A percentile compares a stretch with the other conserved stretches of the same genome.
These are phyloP conservation scores for Zopfochytrium polystomum DNA, from an alignment of 371 early-diverging fungal species.

Conservation along the genomic window DNA sequence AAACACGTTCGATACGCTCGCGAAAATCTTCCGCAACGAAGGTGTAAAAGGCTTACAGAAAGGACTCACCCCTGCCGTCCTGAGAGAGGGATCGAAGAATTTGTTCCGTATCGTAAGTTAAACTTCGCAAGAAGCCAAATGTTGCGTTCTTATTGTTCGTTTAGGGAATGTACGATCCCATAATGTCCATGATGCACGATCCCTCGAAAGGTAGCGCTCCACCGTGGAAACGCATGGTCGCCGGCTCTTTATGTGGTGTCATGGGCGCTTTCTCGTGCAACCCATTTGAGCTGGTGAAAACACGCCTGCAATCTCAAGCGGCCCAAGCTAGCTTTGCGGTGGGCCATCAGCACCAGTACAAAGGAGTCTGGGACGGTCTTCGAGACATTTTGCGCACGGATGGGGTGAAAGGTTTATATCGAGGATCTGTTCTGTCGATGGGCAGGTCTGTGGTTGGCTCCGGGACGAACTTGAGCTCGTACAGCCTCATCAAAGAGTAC, in stretches of 20 bases:
- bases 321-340: constrained; percentile 6
- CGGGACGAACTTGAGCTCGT: constrained; percentile 62
- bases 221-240: constrained; percentile 68
- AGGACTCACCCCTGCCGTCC: constrained; percentile 64
- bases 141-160: neutral
- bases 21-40: constrained; percentile 61
- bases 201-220: constrained; percentile 53
- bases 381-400: constrained; percentile 48
- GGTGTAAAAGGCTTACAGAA: constrained; percentile 66
- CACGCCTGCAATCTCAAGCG: constrained; percentile 57
- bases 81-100: constrained; percentile 65
- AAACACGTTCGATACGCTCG: constrained; percentile 59
- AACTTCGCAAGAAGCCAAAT: neutral
- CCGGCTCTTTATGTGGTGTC: constrained; percentile 65
- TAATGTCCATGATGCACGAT: constrained; percentile 58
- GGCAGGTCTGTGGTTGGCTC: constrained; percentile 60
- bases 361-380: constrained; percentile 55
- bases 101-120: constrained; percentile 59
- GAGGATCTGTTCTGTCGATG: constrained; percentile 58
- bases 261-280: constrained; percentile 69
- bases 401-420: constrained; percentile 53
- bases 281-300: constrained; percentile 72
- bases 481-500: constrained; percentile 61
- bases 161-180: constrained; percentile 66
- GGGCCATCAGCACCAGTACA: constrained; percentile 41